Base-by-base conservation (phyloP, 2,329 filamentous ascomycete species). In the Cadophora malorum region DNA sequence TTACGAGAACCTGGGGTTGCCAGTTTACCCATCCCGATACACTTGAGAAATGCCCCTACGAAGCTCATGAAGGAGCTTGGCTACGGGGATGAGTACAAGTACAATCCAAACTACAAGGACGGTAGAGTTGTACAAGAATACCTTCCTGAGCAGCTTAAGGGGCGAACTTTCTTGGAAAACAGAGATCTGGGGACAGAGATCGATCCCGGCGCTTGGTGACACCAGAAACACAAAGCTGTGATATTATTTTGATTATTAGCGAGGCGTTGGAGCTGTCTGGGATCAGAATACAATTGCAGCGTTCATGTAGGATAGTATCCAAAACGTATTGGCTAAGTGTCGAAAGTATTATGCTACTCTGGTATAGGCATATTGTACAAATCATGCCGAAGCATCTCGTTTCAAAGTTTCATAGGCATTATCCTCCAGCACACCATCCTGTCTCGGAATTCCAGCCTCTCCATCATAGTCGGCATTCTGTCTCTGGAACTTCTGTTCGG, bases 1-100 rank as follows among this genome's bases (percentile, higher is more conserved):
- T 81, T 98, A 50, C 83, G 88, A 67, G 94, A 97, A 77, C 94
- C 94, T 0, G 95, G 94, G 0, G 84, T 96, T 2, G 94, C 94
- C 0, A 87, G 87, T 0, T 78, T 97, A 62, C 92, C 94, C 0
- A 90, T 99, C 25, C 96, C 96, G 1, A 80, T 96, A 49, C 96
- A 98, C 78, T 80, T 99, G 67, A 84, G 96, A 67, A 98, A 98
- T 79, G 96, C 96, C 9, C 95, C 96, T 0, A 98, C 96, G 1
- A 86, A 90, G 72, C 78, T 98, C 72, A 97, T 99, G 95, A 92
- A 94, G 75, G 95, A 97, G 73, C 81, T 98, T 72, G 95, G 93
- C 0, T 97, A 94, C 76, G 94, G 94, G 0, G 90, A 89, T 61
- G 92, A 94, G 78, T 99, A 99, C 80, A 98, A 98, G 79, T 98